phyloP scores from a whole-genome alignment of 1,284 basidiomycete genomes.

The Malassezia sympodialis region DNA sequence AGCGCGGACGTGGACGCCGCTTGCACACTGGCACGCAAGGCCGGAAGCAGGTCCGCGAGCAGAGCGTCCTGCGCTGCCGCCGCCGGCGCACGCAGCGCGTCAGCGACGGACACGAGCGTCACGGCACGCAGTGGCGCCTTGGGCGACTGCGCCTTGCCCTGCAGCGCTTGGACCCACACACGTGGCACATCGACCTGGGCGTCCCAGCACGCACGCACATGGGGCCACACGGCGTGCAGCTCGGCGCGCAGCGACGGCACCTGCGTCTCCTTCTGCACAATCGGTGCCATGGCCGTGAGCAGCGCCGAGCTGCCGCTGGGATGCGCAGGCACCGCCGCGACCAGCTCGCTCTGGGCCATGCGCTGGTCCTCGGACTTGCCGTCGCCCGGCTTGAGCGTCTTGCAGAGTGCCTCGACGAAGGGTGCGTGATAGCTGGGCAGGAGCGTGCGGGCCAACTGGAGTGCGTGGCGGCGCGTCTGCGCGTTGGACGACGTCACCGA shows the following conservation, averaged over 20 bases:
- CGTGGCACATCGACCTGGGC: slow-evolving; percentile 10
- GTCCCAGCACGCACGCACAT: slow-evolving; percentile 5
- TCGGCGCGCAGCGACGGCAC: slow-evolving; percentile 31
- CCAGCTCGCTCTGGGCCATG: not conserved
- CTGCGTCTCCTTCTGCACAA: slow-evolving; percentile 36
- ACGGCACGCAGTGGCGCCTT: slow-evolving; percentile 34
- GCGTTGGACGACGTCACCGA: slow-evolving; percentile 28
- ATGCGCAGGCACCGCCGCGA: not conserved
- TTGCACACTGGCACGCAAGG: not conserved
- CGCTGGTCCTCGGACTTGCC: slow-evolving; percentile 14
- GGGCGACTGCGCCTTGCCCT: slow-evolving; percentile 10
- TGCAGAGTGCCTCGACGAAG: slow-evolving; percentile 15
- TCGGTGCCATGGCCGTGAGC: slow-evolving; percentile 26
- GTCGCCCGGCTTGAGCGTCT: slow-evolving; percentile 6
- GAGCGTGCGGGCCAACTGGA: not conserved
- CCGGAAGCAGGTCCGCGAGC: not conserved
- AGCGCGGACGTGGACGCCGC: slow-evolving; percentile 19
- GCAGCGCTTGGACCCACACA: slow-evolving; percentile 21
- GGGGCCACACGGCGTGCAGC: slow-evolving; percentile 21
- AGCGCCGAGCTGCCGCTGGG: slow-evolving; percentile 16
- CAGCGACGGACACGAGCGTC: slow-evolving; percentile 11
- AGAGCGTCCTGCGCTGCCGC: not conserved
- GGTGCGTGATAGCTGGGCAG: slow-evolving; percentile 15
- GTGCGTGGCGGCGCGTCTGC: slow-evolving; percentile 18
- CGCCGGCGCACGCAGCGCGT: not conserved